Evolutionary conservation across 768 basidiomycete genomes (phyloP), one percentile per base, ranked within the genome.

Genomic region (Leccinum subgranulosum): DNA sequence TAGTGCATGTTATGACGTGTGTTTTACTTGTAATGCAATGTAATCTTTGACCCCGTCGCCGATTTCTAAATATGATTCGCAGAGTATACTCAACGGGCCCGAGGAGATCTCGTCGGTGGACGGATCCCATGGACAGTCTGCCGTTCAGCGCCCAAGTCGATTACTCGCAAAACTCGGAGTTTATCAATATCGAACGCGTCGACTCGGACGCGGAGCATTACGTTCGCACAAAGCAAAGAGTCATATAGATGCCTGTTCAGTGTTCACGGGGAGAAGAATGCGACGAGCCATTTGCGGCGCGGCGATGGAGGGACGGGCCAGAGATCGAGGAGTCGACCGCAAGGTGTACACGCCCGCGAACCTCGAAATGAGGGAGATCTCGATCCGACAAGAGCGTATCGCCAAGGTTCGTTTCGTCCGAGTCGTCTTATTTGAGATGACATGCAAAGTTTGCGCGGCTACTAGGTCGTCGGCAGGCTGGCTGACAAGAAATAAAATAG

Each of bases 81-180:
- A 96, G 94, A 91, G 90, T 67, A 92, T 96, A 60, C 84, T 91
- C 81, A 90, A 81, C 67, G 94, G 97, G 75, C 96, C 94, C 7
- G 90, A 93, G 66, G 94, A 97, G 63, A 91, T 99, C 65, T 74
- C 75, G 21, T 80, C 86, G 92, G 92, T 29, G 79, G 72, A 15
- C 84, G 84, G 45, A 94, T 25, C 25, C 25, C 98, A 90, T 98
- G 66, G 91, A 96, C 63, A 87, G 92, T 61, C 89, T 99, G 60
- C 96, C 96, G 3, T 98, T 98, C 74, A 90, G 90, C 54, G 95
- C 96, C 0, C 95, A 98, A 68, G 96, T 98, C 61, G 95, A 98
- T 69, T 96, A 90, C 64, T 82, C 91, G 15, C 96, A 98, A 66
- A 99, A 99, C 71, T 87, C 91, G 3, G 92, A 93, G 66, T 99